Percentiles rank a stretch among this genome's conserved stretches.
phyloP scores from a whole-genome alignment of 2,329 filamentous ascomycete species.

The Acephala macrosclerotiorum region DNA sequence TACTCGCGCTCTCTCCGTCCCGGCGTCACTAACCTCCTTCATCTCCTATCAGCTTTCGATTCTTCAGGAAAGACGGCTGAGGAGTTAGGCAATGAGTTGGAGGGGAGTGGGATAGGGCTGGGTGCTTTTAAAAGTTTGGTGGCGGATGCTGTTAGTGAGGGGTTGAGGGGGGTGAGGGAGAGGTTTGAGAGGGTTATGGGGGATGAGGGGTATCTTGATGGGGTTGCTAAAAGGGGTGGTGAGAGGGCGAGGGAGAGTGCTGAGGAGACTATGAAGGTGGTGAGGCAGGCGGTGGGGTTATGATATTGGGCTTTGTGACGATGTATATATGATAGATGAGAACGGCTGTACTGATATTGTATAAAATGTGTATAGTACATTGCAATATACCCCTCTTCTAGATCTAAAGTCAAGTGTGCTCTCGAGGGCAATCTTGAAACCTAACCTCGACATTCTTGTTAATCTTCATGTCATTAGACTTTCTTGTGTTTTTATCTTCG shows the following conservation, averaged over 20 bases:
- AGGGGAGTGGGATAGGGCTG: slow-evolving; percentile 52
- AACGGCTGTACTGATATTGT: background rate
- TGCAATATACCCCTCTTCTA: background rate
- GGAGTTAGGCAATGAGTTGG: slow-evolving; percentile 50
- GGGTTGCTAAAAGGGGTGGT: slow-evolving; percentile 65
- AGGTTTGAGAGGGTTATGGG: slow-evolving; percentile 61
- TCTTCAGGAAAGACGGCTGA: slow-evolving; percentile 47
- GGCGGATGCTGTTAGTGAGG: slow-evolving; percentile 61
- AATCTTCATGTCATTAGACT: no score
- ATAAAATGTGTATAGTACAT: background rate
- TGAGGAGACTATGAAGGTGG: slow-evolving; percentile 53
- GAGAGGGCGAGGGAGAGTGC: slow-evolving; percentile 69
- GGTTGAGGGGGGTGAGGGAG: slow-evolving; percentile 61
- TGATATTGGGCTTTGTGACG: background rate
- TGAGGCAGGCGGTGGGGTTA: slow-evolving; percentile 51
- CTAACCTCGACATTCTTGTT: no score
- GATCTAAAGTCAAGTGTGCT: no score
- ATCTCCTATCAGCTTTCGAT: slow-evolving; percentile 78
- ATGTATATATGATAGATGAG: background rate
- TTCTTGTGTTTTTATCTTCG: no score
- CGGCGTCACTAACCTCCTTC: slow-evolving; percentile 86
- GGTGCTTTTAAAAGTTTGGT: slow-evolving; percentile 70
- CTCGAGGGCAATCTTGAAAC: no score
- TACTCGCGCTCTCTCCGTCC: slow-evolving; percentile 77
- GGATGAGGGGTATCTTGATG: slow-evolving; percentile 59